These are phyloP conservation scores for Podila epicladia DNA, from an alignment of 192 early-diverging fungal genomes.

Conservation along the genomic window DNA sequence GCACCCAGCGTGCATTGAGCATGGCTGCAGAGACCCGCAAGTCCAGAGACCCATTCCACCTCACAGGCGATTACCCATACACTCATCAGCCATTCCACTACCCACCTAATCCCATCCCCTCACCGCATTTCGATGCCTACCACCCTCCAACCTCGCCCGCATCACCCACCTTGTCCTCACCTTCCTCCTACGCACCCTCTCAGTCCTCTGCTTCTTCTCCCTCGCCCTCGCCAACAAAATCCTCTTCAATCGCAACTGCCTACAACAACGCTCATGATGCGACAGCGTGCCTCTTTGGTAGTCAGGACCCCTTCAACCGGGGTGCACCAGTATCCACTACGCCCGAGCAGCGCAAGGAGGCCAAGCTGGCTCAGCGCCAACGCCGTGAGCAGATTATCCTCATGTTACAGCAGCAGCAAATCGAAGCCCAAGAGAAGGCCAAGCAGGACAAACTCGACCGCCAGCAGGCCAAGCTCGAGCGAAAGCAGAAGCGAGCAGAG, in stretches of 20 bases:
- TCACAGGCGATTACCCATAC: conserved; percentile 2
- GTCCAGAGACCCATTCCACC: conserved; percentile 5
- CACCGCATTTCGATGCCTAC: neutral
- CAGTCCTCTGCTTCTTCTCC: neutral
- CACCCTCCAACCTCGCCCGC: neutral
- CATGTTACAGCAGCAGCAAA: conserved; percentile 36
- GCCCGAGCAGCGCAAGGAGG: conserved; percentile 24
- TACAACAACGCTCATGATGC: neutral
- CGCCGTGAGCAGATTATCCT: conserved; percentile 40
- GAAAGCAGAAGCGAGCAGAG: conserved; percentile 26
- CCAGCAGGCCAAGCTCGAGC: conserved; percentile 28
- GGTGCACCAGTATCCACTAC: neutral
- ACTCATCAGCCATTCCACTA: neutral
- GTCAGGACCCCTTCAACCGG: conserved; percentile 15
- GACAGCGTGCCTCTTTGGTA: conserved; percentile 10
- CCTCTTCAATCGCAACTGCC: neutral
- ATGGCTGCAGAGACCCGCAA: conserved; percentile 36
- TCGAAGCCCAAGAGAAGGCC: conserved; percentile 43
- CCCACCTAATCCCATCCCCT: conserved; percentile 1
- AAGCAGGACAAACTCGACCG: conserved; percentile 30
- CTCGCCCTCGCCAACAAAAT: neutral
- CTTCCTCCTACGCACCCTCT: neutral
- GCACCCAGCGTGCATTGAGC: conserved; percentile 45
- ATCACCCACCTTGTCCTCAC: conserved; percentile 1
- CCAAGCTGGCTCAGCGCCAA: conserved; percentile 17